These are phyloP conservation scores for Thelephora ganbajun DNA, from an alignment of 768 basidiomycete genomes.

Conservation along the genomic window DNA sequence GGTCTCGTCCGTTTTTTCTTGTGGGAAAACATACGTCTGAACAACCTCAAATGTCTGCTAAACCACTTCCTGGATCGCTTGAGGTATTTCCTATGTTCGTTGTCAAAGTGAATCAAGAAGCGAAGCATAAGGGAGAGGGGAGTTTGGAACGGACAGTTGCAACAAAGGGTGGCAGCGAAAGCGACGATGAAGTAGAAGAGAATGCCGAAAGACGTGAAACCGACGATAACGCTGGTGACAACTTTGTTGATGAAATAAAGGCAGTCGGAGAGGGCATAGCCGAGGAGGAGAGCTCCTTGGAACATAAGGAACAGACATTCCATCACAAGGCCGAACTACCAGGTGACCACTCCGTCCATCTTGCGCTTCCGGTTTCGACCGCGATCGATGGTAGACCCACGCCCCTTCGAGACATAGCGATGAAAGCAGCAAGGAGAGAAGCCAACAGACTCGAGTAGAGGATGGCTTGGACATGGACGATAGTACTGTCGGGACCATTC, in stretches of 20 bases:
- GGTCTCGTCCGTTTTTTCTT: no score
- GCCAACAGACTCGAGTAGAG: conserved; percentile 9
- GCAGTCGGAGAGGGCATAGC: conserved; percentile 3
- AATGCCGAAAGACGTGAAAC: not conserved
- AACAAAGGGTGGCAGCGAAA: conserved; percentile 4
- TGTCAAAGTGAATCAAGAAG: not conserved
- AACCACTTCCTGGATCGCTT: not conserved
- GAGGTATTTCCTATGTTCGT: not conserved
- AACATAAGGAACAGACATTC: conserved; percentile 6
- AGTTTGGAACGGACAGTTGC: conserved; percentile 10
- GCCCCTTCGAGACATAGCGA: conserved; percentile 7
- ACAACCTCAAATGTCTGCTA: no score
- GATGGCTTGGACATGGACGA: conserved; percentile 6
- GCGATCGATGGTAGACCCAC: conserved; percentile 8
- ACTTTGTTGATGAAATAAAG: conserved; percentile 2
- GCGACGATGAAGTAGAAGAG: conserved; percentile 6
- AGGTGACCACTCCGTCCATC: conserved; percentile 7
- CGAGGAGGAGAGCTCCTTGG: conserved; percentile 6
- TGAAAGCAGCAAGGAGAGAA: conserved; percentile 9
- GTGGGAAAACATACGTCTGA: not conserved
- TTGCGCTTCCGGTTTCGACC: conserved; percentile 8
- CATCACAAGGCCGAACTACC: conserved; percentile 8
- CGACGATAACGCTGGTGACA: conserved; percentile 7
- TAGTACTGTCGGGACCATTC: no score
- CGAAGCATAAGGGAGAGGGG: conserved; percentile 8